Evolutionary conservation across 176 grass and related monocot species (phyloP).

Genomic region (Musa schizocarpa): DNA sequence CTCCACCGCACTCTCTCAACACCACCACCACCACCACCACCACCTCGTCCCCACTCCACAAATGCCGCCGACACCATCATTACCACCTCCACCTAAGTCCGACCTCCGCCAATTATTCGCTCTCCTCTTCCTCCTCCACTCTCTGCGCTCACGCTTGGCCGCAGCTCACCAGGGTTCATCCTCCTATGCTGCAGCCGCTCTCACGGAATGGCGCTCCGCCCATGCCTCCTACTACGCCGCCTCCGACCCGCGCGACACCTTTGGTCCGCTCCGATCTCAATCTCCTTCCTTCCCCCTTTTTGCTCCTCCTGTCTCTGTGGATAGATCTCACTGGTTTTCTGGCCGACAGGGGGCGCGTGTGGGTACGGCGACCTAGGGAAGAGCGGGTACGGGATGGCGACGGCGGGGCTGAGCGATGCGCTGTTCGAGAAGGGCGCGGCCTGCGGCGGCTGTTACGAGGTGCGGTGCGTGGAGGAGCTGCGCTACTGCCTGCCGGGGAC

Average conservation of each 20-base stretch:
- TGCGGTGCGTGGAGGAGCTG: conserved; percentile 78
- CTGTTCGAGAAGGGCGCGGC: conserved; percentile 78
- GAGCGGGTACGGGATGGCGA: conserved; percentile 87
- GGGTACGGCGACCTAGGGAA: conserved; percentile 93
- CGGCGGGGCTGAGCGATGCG: conserved; percentile 77
- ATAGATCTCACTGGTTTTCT: conserved; percentile 3
- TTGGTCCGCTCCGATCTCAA: conserved; percentile 25
- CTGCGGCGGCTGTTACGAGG: conserved; percentile 96
- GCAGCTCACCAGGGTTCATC: conserved; percentile 44
- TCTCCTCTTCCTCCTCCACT: conserved; percentile 33
- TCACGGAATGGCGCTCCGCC: conserved; percentile 84
- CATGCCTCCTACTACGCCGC: conserved; percentile 92
- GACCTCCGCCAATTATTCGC: conserved; percentile 2
- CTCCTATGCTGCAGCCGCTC: conserved; percentile 45
- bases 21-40: no score
- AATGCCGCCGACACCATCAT: no score
- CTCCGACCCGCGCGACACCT: conserved; percentile 72
- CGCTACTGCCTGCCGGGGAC: conserved; percentile 90
- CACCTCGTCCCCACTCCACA: no score
- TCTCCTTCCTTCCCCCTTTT: neutral
- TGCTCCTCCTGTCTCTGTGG: neutral
- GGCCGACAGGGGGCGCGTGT: conserved; percentile 68
- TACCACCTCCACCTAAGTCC: no score
- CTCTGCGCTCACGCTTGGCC: conserved; percentile 10
- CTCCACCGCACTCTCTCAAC: no score